Evolutionary conservation across 2,329 filamentous ascomycete species (phyloP).

Genomic region (Alternaria consortialis): DNA sequence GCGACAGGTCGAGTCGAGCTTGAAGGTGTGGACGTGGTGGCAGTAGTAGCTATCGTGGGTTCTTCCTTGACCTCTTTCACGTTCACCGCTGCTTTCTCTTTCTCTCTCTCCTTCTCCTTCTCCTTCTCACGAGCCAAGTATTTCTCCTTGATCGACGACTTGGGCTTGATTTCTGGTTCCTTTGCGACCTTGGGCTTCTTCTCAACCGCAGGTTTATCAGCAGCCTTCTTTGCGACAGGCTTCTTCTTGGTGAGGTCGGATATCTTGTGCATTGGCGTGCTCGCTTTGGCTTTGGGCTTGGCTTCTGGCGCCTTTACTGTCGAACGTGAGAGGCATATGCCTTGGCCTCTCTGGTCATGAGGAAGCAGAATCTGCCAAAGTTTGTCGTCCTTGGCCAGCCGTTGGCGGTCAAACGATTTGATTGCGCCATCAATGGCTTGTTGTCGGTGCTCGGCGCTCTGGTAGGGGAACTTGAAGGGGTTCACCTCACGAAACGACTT

Average conservation of each 20-base stretch:
- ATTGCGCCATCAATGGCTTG: constrained; percentile 69
- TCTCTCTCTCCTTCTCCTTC: constrained; percentile 35
- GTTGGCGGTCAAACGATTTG: constrained; percentile 69
- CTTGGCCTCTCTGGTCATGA: constrained; percentile 68
- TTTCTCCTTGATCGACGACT: constrained; percentile 41
- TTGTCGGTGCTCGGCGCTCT: constrained; percentile 63
- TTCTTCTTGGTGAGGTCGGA: constrained; percentile 57
- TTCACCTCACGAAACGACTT: constrained; percentile 69
- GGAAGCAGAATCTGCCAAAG: constrained; percentile 70
- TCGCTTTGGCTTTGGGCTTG: constrained; percentile 48
- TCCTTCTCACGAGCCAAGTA: constrained; percentile 30
- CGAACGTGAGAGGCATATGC: constrained; percentile 67
- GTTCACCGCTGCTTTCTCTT: constrained; percentile 33
- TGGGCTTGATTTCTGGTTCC: constrained; percentile 28
- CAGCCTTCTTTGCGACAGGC: constrained; percentile 52
- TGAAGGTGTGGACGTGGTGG: constrained; percentile 22
- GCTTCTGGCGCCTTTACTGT: constrained; percentile 58
- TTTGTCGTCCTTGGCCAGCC: constrained; percentile 67
- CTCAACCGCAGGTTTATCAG: constrained; percentile 53
- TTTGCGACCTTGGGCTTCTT: constrained; percentile 26
- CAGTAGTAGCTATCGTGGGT: constrained; percentile 28
- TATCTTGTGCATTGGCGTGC: constrained; percentile 48
- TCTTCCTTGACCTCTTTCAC: constrained; percentile 38
- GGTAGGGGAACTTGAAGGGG: constrained; percentile 68
- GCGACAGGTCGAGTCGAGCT: constrained; percentile 29